A percentile compares a stretch with the other conserved stretches of the same genome.
phyloP scores from a whole-genome alignment of 805 yeast species.

The Alloascoidea africana region DNA sequence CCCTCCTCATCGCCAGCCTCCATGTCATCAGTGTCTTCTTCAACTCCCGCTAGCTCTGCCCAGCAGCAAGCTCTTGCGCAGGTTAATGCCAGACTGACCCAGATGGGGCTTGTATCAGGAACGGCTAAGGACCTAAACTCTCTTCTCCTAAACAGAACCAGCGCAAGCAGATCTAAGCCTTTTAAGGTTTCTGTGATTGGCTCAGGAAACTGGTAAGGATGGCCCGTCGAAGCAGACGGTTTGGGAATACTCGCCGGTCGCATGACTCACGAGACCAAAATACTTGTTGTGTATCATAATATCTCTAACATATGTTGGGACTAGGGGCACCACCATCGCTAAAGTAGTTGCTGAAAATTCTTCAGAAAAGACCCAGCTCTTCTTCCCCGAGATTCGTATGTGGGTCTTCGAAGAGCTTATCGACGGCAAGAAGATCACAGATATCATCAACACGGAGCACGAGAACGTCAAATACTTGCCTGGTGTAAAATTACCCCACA shows the following conservation, averaged over 20 bases:
- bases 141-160: background rate
- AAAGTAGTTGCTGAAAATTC: constrained; percentile 88
- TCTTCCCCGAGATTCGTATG: constrained; percentile 70
- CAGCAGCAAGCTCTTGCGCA: too few species aligned
- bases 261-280: background rate
- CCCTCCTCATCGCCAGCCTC: too few species aligned
- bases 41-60: too few species aligned
- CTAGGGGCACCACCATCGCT: constrained; percentile 85
- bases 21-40: too few species aligned
- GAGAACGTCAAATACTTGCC: constrained; percentile 94
- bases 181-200: constrained; percentile 70
- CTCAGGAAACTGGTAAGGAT: constrained; percentile 73
- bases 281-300: too few species aligned
- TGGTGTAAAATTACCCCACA: constrained; percentile 72
- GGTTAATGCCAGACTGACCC: too few species aligned
- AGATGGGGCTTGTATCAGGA: too few species aligned
- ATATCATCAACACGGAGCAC: constrained; percentile 78
- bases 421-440: constrained; percentile 70
- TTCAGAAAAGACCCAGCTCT: constrained; percentile 52
- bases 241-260: background rate
- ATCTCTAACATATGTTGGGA: too few species aligned
- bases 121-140: too few species aligned
- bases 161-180: constrained; percentile 12
- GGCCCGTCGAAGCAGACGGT: background rate
- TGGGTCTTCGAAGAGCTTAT: constrained; percentile 87